Base-by-base conservation (phyloP, 2,329 filamentous ascomycete species). In the Colletotrichum cuscutae region DNA sequence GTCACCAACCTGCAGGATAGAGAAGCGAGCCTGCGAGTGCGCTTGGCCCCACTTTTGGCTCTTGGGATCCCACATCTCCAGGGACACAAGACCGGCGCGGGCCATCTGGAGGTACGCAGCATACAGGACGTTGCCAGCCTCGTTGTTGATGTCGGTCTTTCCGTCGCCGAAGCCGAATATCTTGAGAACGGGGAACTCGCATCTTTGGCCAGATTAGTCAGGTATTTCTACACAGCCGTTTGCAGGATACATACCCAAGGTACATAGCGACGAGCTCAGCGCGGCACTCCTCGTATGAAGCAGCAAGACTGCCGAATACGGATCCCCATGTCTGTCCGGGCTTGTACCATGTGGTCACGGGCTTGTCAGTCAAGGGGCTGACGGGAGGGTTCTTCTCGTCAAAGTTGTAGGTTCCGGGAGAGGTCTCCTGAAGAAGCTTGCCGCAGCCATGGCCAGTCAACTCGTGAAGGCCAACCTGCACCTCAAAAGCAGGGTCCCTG, bases 51-150 rank as follows among this genome's bases (percentile, higher is more conserved):
- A 98, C 85, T 97, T 98, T 76, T 91, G 88, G 77, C 89, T 92
- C 85, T 95, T 95, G 6, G 95, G 95, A 79, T 98, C 95, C 95
- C 95, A 98, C 87, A 97, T 95, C 81, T 98, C 96, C 26, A 98
- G 88, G 1, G 95, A 93, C 6, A 92, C 90, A 57, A 99, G 87
- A 73, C 97, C 97, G n/a, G 95, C 95, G 49, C 95, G 91, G 15
- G 97, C 97, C 96, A 99, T 98, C 76, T 92, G 91, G 11, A 99
- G 89, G 81, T 98, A 99, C 2, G 93, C 92, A 0, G 92, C 91
- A 79, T 96, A 98, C 8, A 98, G 89, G 7, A 99, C 91, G 79
- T 98, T 93, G 56, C 95, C 95, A 11, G 95, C 95, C 79, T 93
- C 90, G 72, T 90, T 88, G 76, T 93, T 85, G 76, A 97, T 92